Percentiles rank a stretch among this genome's conserved stretches.
These are phyloP conservation scores for Aspergillus coremiiformis DNA, from an alignment of 495 filamentous ascomycete species.

Conservation along the genomic window DNA sequence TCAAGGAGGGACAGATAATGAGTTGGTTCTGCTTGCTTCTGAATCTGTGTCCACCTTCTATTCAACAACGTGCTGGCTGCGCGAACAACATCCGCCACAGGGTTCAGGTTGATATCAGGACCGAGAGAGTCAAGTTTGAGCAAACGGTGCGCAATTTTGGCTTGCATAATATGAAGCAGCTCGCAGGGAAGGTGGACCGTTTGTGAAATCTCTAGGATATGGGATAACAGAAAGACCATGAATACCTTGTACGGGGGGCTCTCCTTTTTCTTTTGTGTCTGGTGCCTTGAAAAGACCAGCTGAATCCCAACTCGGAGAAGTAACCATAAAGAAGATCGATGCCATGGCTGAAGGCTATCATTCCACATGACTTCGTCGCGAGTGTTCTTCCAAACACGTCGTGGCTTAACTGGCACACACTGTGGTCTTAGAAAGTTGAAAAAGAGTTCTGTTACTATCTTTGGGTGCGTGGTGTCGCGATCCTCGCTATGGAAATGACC, in stretches of 20 bases:
- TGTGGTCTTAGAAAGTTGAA: conserved; percentile 38
- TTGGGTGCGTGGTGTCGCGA: conserved; percentile 47
- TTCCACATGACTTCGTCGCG: conserved; percentile 53
- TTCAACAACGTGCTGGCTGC: not conserved
- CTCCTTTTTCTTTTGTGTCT: too few species aligned
- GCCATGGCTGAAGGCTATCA: conserved; percentile 39
- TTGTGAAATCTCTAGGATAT: conserved; percentile 27
- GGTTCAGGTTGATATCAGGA: not conserved
- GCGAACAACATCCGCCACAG: not conserved
- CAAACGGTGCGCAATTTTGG: conserved; percentile 44
- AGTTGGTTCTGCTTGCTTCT: not conserved
- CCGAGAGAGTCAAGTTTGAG: conserved; percentile 30
- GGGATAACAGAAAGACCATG: conserved; percentile 44
- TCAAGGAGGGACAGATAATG: not conserved
- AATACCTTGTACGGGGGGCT: too few species aligned
- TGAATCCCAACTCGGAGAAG: conserved; percentile 51
- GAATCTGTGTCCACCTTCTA: not conserved
- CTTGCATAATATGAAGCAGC: conserved; percentile 35
- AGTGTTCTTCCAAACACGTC: conserved; percentile 48
- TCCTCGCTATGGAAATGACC: conserved; percentile 31
- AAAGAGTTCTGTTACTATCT: conserved; percentile 50
- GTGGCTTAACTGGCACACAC: conserved; percentile 13
- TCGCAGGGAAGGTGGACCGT: conserved; percentile 19
- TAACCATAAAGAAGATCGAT: conserved; percentile 52
- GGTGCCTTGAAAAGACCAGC: conserved; percentile 6